These are phyloP conservation scores for Apiospora koreana DNA, from an alignment of 2,329 filamentous ascomycete genomes.

Conservation along the genomic window DNA sequence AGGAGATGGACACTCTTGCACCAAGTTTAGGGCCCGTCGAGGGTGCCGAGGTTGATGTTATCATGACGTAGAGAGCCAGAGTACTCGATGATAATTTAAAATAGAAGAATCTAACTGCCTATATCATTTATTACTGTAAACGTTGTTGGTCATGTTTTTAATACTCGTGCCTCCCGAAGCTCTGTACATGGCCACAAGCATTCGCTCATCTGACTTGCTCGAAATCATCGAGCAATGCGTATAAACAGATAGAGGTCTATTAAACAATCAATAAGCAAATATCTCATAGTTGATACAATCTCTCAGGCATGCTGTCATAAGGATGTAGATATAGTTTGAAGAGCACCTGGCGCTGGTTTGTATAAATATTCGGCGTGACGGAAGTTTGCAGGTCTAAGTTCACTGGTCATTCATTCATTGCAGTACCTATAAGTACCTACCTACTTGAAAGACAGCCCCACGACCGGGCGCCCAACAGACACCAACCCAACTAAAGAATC, in stretches of 20 bases:
- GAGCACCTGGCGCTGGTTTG: background rate
- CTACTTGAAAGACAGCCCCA: background rate
- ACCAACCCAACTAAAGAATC: background rate
- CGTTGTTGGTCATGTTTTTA: background rate
- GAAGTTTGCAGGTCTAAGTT: background rate
- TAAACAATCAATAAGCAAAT: too few relatives aligned
- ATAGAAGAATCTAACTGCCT: background rate
- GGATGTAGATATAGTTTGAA: background rate
- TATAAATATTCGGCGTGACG: background rate
- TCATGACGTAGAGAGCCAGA: conserved; percentile 10
- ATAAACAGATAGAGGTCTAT: too few relatives aligned
- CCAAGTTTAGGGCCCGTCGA: conserved; percentile 5
- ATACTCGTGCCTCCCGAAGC: background rate
- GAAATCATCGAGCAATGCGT: background rate
- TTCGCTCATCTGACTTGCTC: background rate
- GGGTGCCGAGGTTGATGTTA: conserved; percentile 4
- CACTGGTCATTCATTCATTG: background rate
- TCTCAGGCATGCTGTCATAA: too few relatives aligned
- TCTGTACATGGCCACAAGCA: background rate
- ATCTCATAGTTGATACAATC: too few relatives aligned
- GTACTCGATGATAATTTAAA: background rate
- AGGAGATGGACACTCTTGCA: conserved; percentile 72
- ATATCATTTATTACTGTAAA: background rate
- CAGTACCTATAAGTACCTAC: background rate
- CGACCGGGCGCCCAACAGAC: background rate